These are phyloP conservation scores for cucumber (Cucumis sativus) DNA, from an alignment of 306 rosid species.

Conservation along the genomic window Cucumber_9930_V3 NC_026659.2:9722501-9723000, in stretches of 20 bases:
- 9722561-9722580: no score
- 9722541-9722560: neutral
- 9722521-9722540: constrained; percentile 52
- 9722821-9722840: constrained; percentile 86
- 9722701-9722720: constrained; percentile 73
- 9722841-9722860: constrained; percentile 87
- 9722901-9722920: constrained; percentile 77
- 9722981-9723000: no score
- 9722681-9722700: constrained; percentile 84
- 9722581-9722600: no score
- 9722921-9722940: constrained; percentile 88
- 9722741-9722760: constrained; percentile 84
- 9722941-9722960: constrained; percentile 88
- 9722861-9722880: constrained; percentile 82
- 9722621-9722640: no score
- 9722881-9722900: constrained; percentile 83
- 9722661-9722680: constrained; percentile 54
- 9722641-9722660: neutral
- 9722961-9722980: neutral
- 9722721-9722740: constrained; percentile 59
- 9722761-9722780: constrained; percentile 68
- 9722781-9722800: constrained; percentile 71
- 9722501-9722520: constrained; percentile 60
- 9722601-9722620: no score
- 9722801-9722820: constrained; percentile 87